Conservation (phyloP, 345 rosid species). For the Salix udensis region DNA sequence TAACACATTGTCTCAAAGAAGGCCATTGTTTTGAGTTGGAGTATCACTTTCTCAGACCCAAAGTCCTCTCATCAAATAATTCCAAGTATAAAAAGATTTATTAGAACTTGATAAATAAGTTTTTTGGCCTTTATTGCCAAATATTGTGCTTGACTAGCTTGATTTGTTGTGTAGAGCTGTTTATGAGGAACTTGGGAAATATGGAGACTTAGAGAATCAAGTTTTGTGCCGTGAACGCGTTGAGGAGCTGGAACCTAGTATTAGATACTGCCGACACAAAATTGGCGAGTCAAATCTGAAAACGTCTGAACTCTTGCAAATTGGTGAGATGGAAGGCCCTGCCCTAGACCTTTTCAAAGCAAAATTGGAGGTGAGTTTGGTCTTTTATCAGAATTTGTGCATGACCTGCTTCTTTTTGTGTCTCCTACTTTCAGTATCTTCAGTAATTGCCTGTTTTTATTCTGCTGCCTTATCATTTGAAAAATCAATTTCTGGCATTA, state of each 20-base stretch:
- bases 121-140: neutral
- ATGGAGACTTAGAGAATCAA: constrained; percentile 96
- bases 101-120: neutral
- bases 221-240: constrained; percentile 90
- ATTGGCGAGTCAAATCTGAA: constrained; percentile 86
- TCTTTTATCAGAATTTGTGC: neutral
- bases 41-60: neutral
- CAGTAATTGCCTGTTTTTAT: neutral
- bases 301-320: constrained; percentile 81
- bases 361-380: constrained; percentile 73
- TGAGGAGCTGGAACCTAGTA: constrained; percentile 96
- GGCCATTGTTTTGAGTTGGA: neutral
- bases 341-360: constrained; percentile 91
- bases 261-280: constrained; percentile 89
- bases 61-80: neutral
- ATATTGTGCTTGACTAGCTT: neutral
- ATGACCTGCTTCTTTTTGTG: neutral
- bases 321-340: constrained; percentile 99
- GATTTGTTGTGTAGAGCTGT: constrained; percentile 59
- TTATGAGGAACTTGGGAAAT: constrained; percentile 95
- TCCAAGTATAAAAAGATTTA: neutral
- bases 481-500: neutral
- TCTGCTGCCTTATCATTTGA: neutral
- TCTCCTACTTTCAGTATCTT: neutral
- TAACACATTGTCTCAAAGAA: neutral